Evolutionary conservation across 257 asterid genomes (phyloP).

Genomic region (Pogostemon cablin): DNA sequence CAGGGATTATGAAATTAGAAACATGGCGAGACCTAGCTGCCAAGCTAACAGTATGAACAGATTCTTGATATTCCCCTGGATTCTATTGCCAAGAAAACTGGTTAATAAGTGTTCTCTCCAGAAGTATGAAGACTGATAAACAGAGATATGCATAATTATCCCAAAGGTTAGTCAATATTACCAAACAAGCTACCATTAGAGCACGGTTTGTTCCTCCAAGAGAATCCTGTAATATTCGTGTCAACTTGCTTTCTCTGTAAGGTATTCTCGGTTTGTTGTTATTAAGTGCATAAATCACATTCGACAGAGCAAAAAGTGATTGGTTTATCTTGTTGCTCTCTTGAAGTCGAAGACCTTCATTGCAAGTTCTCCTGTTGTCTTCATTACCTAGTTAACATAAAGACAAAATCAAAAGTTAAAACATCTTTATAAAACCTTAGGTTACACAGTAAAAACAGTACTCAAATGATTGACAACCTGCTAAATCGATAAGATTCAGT

Average conservation of each 20-base stretch:
- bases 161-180: constrained; percentile 33
- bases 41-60: constrained; percentile 83
- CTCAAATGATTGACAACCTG: constrained; percentile 56
- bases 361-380: constrained; percentile 77
- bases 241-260: constrained; percentile 89
- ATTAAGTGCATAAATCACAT: constrained; percentile 84
- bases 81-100: constrained; percentile 48
- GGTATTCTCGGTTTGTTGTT: constrained; percentile 67
- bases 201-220: constrained; percentile 90
- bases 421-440: constrained; percentile 2
- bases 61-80: constrained; percentile 93
- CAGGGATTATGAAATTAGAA: constrained; percentile 51
- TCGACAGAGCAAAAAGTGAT: constrained; percentile 85
- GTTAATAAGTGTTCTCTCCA: constrained; percentile 6
- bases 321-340: constrained; percentile 93
- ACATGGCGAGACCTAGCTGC: constrained; percentile 92
- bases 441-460: background rate
- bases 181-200: constrained; percentile 93
- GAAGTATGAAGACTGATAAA: background rate
- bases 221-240: constrained; percentile 92
- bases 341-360: constrained; percentile 86
- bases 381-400: constrained; percentile 63
- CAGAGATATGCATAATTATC: background rate
- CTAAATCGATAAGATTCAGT: constrained; percentile 90
- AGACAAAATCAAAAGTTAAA: constrained; percentile 20